Base-by-base conservation (phyloP, 805 yeast genomes). In the Saccharomycopsis sp. region DNA sequence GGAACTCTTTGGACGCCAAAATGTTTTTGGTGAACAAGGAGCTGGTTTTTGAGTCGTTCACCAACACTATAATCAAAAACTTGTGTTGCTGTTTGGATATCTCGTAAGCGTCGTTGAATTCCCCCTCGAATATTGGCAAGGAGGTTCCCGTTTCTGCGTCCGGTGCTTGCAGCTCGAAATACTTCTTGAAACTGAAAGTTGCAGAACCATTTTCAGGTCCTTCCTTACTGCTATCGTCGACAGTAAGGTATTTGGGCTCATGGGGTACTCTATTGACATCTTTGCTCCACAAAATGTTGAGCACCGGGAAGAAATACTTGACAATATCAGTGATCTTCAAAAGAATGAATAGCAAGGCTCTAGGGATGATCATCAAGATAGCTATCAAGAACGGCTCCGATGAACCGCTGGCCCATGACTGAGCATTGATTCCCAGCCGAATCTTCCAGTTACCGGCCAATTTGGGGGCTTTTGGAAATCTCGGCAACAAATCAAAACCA, bases 351-450 rank as follows among this genome's bases (percentile, higher is more conserved):
- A 80, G 70, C 7, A 81, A 52, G 1, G 82, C 63, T 57, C 74
- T 77, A 12, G 91, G 91, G 9, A 86, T 68, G 4, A 85, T 61
- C 66, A 84, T 68, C 1, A 86, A 63, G 1, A 84, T 65, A 54
- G 84, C 72, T 64, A 85, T 65, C 4, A 83, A 56, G 1, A 44
- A 44, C 48, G 16, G 48, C 21, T 44, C 48, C 12, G 37, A 29
- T 7, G 37, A n/a, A n/a, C n/a, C n/a, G n/a, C n/a, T n/a, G n/a
- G n/a, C n/a, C n/a, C n/a, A 29, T 16, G 48, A 24, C 2, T 34
- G 34, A 18, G 37, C 9, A 12, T 18, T 50, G 24, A 61, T 47
- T 21, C 63, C 63, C 14, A 54, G 61, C 4, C 69, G 68, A 41
- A 67, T 64, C 52, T 68, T 71, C 78, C 78, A 74, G 41, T 63